Evolutionary conservation across 108 stramenopile genomes (phyloP), one percentile per base, ranked within the genome.

Genomic region (Epipyxis sp.): DNA sequence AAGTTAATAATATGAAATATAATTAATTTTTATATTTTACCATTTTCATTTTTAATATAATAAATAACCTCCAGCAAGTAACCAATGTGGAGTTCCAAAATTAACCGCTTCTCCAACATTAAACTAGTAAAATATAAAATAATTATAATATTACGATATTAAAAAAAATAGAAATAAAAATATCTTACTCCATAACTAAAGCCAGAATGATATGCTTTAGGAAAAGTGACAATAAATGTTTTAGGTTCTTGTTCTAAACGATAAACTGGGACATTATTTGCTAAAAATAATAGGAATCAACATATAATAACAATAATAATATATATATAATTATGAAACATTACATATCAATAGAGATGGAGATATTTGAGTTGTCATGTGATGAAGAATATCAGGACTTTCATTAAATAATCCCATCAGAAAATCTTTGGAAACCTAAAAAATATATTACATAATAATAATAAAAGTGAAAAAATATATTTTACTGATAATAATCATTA

Each of bases 131-230:
- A 50, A 50, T 20, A 42, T 67, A 13, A 20, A 13, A 13, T 13
- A 67, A 13, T 6, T 20, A 6, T 42, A 6, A 6, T 42, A 13
- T 42, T 20, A 67, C 6, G 20, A 43, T 39, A 20, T 13, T 6
- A 13, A 67, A 67, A 67, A 67, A 20, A 67, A 13, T 42, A 39
- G 42, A 20, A 42, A 43, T 67, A 67, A 20, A 6, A 42, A 13
- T 20, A 6, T 13, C 46, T 50, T 50, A 50, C 71, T 2, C 98
- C 98, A 59, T 91, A 80, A 76, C 90, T 92, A 76, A 97, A 99
- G 0, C 98, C 98, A 40, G 93, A 91, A 80, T 99, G 98, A 78
- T 94, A 99, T 0, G 96, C 89, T 67, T 92, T 87, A 54, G 98
- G 98, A 78, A 99, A 97, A 1, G 98, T 99, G 44, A 99, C 90